Evolutionary conservation across 1,139 yeast species (phyloP).

Genomic region (Zygosaccharomyces sapae): DNA sequence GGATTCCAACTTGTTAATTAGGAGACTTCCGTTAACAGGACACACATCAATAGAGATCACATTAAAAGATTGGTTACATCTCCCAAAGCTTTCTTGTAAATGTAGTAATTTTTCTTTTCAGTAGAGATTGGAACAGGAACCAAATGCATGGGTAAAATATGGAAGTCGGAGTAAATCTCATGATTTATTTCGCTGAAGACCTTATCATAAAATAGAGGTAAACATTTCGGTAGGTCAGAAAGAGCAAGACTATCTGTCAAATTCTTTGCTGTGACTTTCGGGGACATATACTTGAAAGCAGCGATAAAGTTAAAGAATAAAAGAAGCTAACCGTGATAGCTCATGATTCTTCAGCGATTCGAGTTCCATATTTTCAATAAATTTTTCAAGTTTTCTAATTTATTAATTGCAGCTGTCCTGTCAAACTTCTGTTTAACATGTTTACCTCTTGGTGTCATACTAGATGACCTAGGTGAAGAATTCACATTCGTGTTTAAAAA

Average conservation of each 20-base stretch:
- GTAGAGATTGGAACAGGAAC: constrained; percentile 1
- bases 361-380: constrained; percentile 18
- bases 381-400: constrained; percentile 18
- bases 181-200: constrained; percentile 19
- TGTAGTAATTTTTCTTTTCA: constrained; percentile 15
- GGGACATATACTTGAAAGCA: constrained; percentile 22
- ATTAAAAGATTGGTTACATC: constrained; percentile 42
- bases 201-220: constrained; percentile 28
- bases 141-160: constrained; percentile 15
- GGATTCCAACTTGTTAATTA: constrained; percentile 47
- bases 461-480: constrained; percentile 32
- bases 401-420: constrained; percentile 21
- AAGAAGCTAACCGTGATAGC: constrained; percentile 18
- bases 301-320: constrained; percentile 22
- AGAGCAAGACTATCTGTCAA: constrained; percentile 16
- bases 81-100: constrained; percentile 38
- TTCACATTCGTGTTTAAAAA: not conserved
- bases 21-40: constrained; percentile 51
- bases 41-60: constrained; percentile 64
- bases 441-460: constrained; percentile 33
- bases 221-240: constrained; percentile 22
- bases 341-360: constrained; percentile 19
- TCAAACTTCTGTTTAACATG: constrained; percentile 28
- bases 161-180: constrained; percentile 20
- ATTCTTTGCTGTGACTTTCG: constrained; percentile 3